Evolutionary conservation across 345 rosid species (phyloP).

Genomic region (Trapa bicornis): DNA sequence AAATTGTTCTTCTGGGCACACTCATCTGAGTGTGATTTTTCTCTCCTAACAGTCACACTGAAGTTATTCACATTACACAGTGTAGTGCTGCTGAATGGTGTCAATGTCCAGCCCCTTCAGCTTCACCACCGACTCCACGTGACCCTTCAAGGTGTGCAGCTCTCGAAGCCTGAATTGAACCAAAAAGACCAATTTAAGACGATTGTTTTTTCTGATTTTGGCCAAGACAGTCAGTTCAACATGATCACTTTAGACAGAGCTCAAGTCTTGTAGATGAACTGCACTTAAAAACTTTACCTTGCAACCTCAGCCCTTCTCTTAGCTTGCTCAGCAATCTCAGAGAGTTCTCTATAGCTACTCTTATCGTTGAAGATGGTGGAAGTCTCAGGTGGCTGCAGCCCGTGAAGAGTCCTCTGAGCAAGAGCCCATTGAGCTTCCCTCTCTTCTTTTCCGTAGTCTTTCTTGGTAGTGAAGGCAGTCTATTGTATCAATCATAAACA

Average conservation of each 20-base stretch:
- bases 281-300: conserved; percentile 10
- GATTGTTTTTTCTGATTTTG: too few species aligned
- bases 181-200: not conserved
- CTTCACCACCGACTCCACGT: conserved; percentile 28
- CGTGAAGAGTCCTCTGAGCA: conserved; percentile 29
- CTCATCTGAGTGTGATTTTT: not conserved
- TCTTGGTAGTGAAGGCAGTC: conserved; percentile 37
- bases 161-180: conserved; percentile 18
- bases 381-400: conserved; percentile 26
- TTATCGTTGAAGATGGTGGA: conserved; percentile 13
- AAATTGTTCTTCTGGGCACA: conserved; percentile 3
- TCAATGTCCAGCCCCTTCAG: conserved; percentile 26
- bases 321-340: conserved; percentile 33
- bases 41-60: not conserved
- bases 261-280: not conserved
- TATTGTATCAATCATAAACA: conserved; percentile 3
- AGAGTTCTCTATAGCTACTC: conserved; percentile 24
- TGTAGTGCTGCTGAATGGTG: conserved; percentile 25
- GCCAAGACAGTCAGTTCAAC: not conserved
- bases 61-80: conserved; percentile 13
- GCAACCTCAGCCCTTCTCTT: conserved; percentile 30
- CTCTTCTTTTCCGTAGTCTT: conserved; percentile 28
- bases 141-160: conserved; percentile 25
- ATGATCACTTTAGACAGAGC: not conserved
- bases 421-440: conserved; percentile 38